A percentile compares a stretch with the other conserved stretches of the same genome.
Evolutionary conservation across 345 rosid genomes (phyloP).

Genomic region (Anastatica hierochuntica): DNA sequence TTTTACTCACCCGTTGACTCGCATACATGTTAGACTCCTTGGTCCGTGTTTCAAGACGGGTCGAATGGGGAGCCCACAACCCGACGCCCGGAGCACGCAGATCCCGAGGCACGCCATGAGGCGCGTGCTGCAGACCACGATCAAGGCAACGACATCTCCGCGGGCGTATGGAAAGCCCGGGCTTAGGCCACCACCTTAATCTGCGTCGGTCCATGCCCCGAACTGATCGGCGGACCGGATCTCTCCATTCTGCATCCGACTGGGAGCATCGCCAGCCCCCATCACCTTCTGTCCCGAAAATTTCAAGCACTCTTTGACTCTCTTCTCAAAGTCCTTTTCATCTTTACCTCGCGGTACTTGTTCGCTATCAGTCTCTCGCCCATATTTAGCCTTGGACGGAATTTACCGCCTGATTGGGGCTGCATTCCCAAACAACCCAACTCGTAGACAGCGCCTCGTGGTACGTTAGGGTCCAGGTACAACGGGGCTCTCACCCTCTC

Average conservation of each 20-base stretch:
- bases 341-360: neutral
- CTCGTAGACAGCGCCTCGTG: neutral
- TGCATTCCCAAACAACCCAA: neutral
- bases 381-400: conserved; percentile 3
- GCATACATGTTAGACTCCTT: conserved; percentile 44
- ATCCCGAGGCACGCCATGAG: conserved; percentile 2
- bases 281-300: neutral
- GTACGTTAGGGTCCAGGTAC: neutral
- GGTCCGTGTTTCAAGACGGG: conserved; percentile 56
- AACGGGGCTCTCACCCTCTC: neutral
- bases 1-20: conserved; percentile 28
- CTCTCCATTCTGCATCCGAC: too few relatives aligned
- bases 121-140: conserved; percentile 2
- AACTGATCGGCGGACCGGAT: conserved; percentile 18
- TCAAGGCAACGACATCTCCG: neutral
- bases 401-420: neutral
- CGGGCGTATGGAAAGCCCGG: neutral
- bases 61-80: conserved; percentile 34
- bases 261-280: neutral
- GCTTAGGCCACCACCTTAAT: conserved; percentile 11
- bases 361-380: neutral
- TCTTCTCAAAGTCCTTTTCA: neutral
- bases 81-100: conserved; percentile 10
- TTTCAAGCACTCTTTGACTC: neutral
- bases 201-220: conserved; percentile 14